A percentile compares a stretch with the other conserved stretches of the same genome.
Evolutionary conservation across 1,284 basidiomycete genomes (phyloP).

Genomic region (Athelia sp.): DNA sequence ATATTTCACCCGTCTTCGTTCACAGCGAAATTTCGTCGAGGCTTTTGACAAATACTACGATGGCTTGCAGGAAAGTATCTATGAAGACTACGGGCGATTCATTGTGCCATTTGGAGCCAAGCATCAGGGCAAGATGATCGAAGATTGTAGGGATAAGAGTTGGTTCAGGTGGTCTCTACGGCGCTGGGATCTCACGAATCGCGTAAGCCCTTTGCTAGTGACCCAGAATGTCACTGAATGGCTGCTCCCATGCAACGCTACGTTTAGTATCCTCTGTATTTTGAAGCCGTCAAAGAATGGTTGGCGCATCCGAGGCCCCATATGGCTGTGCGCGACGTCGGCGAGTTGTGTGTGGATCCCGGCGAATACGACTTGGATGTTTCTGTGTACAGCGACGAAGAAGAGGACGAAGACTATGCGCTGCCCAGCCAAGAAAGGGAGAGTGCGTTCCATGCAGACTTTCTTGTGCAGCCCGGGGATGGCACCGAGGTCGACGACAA

Average conservation of each 20-base stretch:
- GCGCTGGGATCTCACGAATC: constrained; percentile 4
- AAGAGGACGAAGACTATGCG: no score
- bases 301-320: constrained; percentile 10
- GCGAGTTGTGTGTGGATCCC: constrained; percentile 5
- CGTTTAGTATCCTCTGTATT: constrained; percentile 9
- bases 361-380: constrained; percentile 12
- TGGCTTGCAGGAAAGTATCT: constrained; percentile 7
- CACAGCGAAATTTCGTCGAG: background rate
- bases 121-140: constrained; percentile 10
- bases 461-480: no score
- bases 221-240: background rate
- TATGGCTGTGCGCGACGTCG: constrained; percentile 10
- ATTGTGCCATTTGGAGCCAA: constrained; percentile 15
- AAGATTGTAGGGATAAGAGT: constrained; percentile 12
- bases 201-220: constrained; percentile 2
- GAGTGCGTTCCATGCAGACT: no score
- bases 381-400: background rate
- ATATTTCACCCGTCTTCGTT: no score
- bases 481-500: no score
- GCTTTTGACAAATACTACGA: constrained; percentile 11
- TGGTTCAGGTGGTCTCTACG: constrained; percentile 10
- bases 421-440: no score
- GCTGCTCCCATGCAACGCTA: no score
- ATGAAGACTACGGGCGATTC: constrained; percentile 9
- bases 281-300: constrained; percentile 10